Percentiles rank a stretch among this genome's conserved stretches.
phyloP scores from a whole-genome alignment of 345 rosid species.

The Euclidium syriacum region DNA sequence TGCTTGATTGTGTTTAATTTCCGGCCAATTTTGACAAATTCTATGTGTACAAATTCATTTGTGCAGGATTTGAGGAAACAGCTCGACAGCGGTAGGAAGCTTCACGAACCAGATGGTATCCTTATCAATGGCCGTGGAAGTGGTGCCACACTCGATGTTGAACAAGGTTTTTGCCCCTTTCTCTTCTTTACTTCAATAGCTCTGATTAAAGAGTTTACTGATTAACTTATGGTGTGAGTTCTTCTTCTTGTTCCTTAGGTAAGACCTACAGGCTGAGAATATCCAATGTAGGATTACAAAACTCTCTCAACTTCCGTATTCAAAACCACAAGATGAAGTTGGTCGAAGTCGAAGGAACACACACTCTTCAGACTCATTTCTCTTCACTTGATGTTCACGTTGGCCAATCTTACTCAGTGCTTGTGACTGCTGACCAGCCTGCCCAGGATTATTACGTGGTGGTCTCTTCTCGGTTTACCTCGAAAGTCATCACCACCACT shows the following conservation, averaged over 20 bases:
- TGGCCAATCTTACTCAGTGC: constrained; percentile 83
- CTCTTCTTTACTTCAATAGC: background rate
- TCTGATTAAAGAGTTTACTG: background rate
- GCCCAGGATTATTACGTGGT: constrained; percentile 72
- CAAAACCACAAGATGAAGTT: constrained; percentile 78
- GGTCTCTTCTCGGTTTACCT: constrained; percentile 74
- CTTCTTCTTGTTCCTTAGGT: constrained; percentile 10
- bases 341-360: constrained; percentile 93
- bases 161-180: constrained; percentile 52
- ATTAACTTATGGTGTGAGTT: background rate
- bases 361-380: constrained; percentile 70
- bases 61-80: constrained; percentile 53
- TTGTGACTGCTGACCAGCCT: constrained; percentile 88
- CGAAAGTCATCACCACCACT: constrained; percentile 55
- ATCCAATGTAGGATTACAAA: constrained; percentile 84
- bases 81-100: constrained; percentile 60
- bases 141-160: constrained; percentile 65
- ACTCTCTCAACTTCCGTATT: constrained; percentile 85
- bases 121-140: constrained; percentile 88
- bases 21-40: background rate
- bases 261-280: constrained; percentile 89
- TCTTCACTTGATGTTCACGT: constrained; percentile 89
- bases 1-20: background rate
- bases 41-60: too few species aligned
- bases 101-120: constrained; percentile 80